phyloP scores from a whole-genome alignment of 2,329 filamentous ascomycete species.

The Hortaea werneckii region DNA sequence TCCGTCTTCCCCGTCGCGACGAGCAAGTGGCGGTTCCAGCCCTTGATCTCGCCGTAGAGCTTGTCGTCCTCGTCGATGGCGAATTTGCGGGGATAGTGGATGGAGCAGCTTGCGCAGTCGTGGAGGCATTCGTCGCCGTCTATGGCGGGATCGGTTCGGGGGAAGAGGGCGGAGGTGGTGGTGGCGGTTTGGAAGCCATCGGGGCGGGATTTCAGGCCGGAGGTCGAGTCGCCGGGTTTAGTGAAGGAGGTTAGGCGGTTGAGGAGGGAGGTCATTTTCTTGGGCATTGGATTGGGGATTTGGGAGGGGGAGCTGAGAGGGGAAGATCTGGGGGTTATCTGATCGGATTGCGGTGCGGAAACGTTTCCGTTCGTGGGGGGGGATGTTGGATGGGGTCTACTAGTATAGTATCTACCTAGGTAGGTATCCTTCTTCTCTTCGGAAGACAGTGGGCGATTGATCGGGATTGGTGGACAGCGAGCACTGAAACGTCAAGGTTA shows the following conservation, averaged over 20 bases:
- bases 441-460: too few relatives aligned
- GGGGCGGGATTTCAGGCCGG: slow-evolving; percentile 15
- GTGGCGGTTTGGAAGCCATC: slow-evolving; percentile 39
- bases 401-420: too few relatives aligned
- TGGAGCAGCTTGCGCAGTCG: slow-evolving; percentile 73
- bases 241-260: slow-evolving; percentile 16
- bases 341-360: too few relatives aligned
- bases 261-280: slow-evolving; percentile 16
- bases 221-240: slow-evolving; percentile 12
- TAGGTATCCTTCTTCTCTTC: too few relatives aligned
- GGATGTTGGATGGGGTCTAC: too few relatives aligned
- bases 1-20: slow-evolving; percentile 94
- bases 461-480: too few relatives aligned
- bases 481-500: too few relatives aligned
- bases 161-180: slow-evolving; percentile 52
- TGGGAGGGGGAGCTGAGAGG: neutral
- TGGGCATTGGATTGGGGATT: slow-evolving; percentile 3
- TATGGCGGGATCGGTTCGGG: slow-evolving; percentile 59
- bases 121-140: slow-evolving; percentile 84
- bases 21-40: slow-evolving; percentile 79
- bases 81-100: slow-evolving; percentile 67
- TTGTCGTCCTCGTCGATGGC: slow-evolving; percentile 64
- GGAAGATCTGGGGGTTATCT: too few relatives aligned
- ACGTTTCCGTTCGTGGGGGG: too few relatives aligned
- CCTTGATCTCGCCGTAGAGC: slow-evolving; percentile 76